Evolutionary conservation across 805 yeast genomes (phyloP).

Genomic region (fission yeast (Schizosaccharomyces pombe)): ASM294v3 CU329670.1:886001-886500

Average conservation of each 20-base stretch:
- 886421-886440: conserved; percentile 31
- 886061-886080: conserved; percentile 60
- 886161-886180: conserved; percentile 23
- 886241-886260: conserved; percentile 25
- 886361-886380: conserved; percentile 54
- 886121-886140: conserved; percentile 50
- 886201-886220: conserved; percentile 9
- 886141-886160: conserved; percentile 28
- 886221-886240: background rate
- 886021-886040: conserved; percentile 42
- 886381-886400: conserved; percentile 29
- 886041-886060: conserved; percentile 60
- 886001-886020: conserved; percentile 77
- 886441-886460: conserved; percentile 35
- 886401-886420: conserved; percentile 21
- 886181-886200: conserved; percentile 22
- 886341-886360: conserved; percentile 33
- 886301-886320: conserved; percentile 59
- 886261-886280: conserved; percentile 51
- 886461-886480: conserved; percentile 48
- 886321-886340: conserved; percentile 61
- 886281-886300: conserved; percentile 58
- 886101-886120: conserved; percentile 44
- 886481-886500: conserved; percentile 59
- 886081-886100: conserved; percentile 55